A percentile compares a stretch with the other conserved stretches of the same genome.
Evolutionary conservation across 1,139 yeast species (phyloP).

Genomic region (Taphrina betulina): DNA sequence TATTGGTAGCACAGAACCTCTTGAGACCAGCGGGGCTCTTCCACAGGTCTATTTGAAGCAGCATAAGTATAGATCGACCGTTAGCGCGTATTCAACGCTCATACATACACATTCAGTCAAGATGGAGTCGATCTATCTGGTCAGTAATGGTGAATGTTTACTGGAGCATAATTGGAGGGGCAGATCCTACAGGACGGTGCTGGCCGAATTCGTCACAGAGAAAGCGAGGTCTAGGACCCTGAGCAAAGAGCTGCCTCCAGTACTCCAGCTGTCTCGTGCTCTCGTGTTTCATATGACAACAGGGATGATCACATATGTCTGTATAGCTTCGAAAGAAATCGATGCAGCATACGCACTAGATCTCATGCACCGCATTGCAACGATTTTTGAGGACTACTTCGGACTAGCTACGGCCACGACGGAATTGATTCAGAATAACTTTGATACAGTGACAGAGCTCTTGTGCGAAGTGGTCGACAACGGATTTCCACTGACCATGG

Average conservation of each 20-base stretch:
- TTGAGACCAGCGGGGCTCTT: too few relatives aligned
- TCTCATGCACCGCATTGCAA: slow-evolving; percentile 17
- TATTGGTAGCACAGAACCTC: too few relatives aligned
- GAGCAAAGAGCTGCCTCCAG: slow-evolving; percentile 1
- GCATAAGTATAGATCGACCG: too few relatives aligned
- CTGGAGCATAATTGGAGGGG: slow-evolving; percentile 39
- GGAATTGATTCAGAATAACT: slow-evolving; percentile 61
- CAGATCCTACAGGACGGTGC: slow-evolving; percentile 9
- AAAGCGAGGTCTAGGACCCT: background rate
- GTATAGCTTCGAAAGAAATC: slow-evolving; percentile 15
- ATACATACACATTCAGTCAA: too few relatives aligned
- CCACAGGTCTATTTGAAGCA: too few relatives aligned
- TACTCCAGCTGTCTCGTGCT: background rate
- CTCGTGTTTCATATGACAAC: slow-evolving; percentile 15
- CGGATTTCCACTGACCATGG: slow-evolving; percentile 71
- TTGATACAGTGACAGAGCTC: slow-evolving; percentile 62
- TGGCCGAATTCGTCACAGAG: background rate
- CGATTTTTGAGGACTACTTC: slow-evolving; percentile 59
- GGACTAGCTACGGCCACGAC: slow-evolving; percentile 48
- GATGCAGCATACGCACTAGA: slow-evolving; percentile 23
- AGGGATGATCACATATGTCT: slow-evolving; percentile 1
- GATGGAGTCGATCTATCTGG: too few relatives aligned
- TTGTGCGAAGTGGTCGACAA: slow-evolving; percentile 72
- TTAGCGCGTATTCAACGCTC: too few relatives aligned
- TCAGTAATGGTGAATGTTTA: slow-evolving; percentile 27